phyloP scores from a whole-genome alignment of 1,284 basidiomycete species.

The Singerocomus inundabilis region DNA sequence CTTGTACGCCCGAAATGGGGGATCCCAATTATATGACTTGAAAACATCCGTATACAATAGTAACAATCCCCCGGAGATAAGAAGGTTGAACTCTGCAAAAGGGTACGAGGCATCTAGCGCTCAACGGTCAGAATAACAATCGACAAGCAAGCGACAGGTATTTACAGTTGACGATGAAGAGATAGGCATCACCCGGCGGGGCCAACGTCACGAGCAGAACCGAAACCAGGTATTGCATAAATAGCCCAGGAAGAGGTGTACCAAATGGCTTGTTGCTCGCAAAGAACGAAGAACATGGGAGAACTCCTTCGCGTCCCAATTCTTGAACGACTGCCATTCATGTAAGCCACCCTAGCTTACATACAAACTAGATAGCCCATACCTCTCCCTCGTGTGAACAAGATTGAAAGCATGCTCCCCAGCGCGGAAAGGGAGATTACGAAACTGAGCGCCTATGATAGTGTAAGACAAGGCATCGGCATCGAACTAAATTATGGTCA shows the following conservation, averaged over 20 bases:
- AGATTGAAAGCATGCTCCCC: constrained; percentile 59
- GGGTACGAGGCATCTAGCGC: constrained; percentile 53
- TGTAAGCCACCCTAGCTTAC: neutral
- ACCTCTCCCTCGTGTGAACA: constrained; percentile 67
- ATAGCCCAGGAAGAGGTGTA: constrained; percentile 57
- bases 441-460: constrained; percentile 49
- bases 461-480: neutral
- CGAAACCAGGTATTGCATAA: constrained; percentile 56
- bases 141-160: neutral
- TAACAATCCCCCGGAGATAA: constrained; percentile 58
- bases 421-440: constrained; percentile 63
- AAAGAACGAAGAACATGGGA: constrained; percentile 60
- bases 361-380: neutral
- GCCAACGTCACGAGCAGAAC: constrained; percentile 46
- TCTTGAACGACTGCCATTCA: constrained; percentile 60
- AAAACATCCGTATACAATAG: constrained; percentile 50
- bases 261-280: constrained; percentile 64
- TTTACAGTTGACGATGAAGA: constrained; percentile 63
- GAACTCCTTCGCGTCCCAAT: constrained; percentile 62
- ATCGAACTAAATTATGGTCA: constrained; percentile 22
- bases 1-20: constrained; percentile 58
- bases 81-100: constrained; percentile 51
- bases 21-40: constrained; percentile 52
- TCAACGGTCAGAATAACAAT: constrained; percentile 2
- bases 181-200: constrained; percentile 66